These are phyloP conservation scores for Barnettozyma hawaiiensis DNA, from an alignment of 1,139 yeast species.

Conservation along the genomic window DNA sequence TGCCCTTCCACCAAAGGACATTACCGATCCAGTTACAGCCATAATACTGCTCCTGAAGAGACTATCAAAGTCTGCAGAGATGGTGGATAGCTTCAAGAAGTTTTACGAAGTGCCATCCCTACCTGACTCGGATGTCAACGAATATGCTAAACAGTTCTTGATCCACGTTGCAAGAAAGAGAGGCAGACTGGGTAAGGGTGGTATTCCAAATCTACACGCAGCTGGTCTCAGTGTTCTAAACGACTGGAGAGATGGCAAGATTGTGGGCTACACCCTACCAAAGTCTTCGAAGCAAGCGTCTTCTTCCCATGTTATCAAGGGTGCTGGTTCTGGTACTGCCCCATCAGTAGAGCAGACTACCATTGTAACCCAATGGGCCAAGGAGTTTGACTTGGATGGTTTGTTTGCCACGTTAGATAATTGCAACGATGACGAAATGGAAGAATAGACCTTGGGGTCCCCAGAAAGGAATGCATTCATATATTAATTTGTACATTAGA, in stretches of 20 bases:
- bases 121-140: constrained; percentile 54
- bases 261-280: constrained; percentile 87
- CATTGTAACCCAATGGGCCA: constrained; percentile 86
- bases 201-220: constrained; percentile 80
- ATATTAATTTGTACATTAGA: constrained; percentile 9
- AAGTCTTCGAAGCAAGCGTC: constrained; percentile 49
- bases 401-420: constrained; percentile 43
- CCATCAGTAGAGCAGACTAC: constrained; percentile 64
- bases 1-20: constrained; percentile 85
- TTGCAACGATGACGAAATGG: constrained; percentile 23
- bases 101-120: constrained; percentile 81
- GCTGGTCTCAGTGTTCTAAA: constrained; percentile 81
- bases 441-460: constrained; percentile 10
- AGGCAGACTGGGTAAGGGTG: constrained; percentile 92
- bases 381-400: constrained; percentile 89
- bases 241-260: constrained; percentile 97
- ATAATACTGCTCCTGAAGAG: constrained; percentile 72
- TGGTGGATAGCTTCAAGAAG: constrained; percentile 68
- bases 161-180: constrained; percentile 89
- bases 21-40: constrained; percentile 80
- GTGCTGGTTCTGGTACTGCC: constrained; percentile 31
- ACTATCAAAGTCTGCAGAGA: constrained; percentile 61
- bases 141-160: constrained; percentile 74
- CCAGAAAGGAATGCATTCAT: background rate
- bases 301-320: constrained; percentile 28